These are phyloP conservation scores for Euphorbia corollata DNA, from an alignment of 441 rosid species.

Conservation along the genomic window DNA sequence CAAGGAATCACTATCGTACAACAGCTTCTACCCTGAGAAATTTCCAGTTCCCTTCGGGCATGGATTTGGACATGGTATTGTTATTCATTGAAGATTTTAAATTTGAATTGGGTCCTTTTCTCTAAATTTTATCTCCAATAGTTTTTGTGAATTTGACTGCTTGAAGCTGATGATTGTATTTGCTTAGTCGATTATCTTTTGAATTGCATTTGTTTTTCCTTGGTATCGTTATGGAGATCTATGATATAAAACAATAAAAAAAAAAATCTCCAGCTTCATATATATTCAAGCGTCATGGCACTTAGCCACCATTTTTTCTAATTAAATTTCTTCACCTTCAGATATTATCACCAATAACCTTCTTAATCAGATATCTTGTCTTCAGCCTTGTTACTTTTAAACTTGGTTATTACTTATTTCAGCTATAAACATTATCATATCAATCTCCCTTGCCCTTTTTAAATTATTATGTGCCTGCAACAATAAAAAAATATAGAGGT, in stretches of 20 bases:
- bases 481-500: background rate
- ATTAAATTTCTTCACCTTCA: background rate
- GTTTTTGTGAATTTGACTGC: background rate
- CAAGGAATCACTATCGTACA: constrained; percentile 21
- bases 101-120: background rate
- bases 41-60: constrained; percentile 49
- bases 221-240: background rate
- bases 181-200: background rate
- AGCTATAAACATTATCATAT: background rate
- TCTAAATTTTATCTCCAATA: background rate
- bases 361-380: background rate
- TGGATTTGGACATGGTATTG: constrained; percentile 66
- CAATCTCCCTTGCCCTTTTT: background rate
- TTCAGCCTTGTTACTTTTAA: background rate
- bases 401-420: background rate
- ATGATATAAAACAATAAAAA: background rate
- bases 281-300: background rate
- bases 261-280: background rate
- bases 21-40: constrained; percentile 30
- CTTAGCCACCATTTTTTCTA: background rate
- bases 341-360: background rate
- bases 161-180: background rate
- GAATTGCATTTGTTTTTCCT: background rate
- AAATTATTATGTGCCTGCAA: background rate
- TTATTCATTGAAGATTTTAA: background rate